Evolutionary conservation across 2,329 filamentous ascomycete species (phyloP), one percentile per base, ranked within the genome.

Genomic region (Apiospora kogelbergensis): DNA sequence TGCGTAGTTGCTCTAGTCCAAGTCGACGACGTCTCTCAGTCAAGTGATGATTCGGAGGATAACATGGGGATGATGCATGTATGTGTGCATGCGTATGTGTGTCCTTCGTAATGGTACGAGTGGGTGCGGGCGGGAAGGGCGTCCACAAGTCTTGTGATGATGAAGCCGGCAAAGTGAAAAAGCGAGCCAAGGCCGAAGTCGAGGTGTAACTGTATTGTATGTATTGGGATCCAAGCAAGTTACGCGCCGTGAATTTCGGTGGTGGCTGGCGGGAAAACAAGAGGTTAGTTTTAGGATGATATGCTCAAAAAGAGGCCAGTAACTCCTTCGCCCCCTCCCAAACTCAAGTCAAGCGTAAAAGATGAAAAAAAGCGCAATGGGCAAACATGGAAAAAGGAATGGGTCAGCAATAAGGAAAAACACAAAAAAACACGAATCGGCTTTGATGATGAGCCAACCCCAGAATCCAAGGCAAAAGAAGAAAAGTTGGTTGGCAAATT

Each of bases 401-500:
- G 53, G 53, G 30, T 60, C 44, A 42, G 63, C 63, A 65, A 30
- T 20, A 45, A 65, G 24, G 40, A 65, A 45, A 42, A 33, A 57
- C 26, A 65, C 17, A 65, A 65, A 65, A 33, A 65, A 45, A 45
- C 41, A 65, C 41, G 30, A 65, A 42, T 37, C 63, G 24, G 63
- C 15, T 60, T 20, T 9, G 53, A 37, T 60, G 53, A 37, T 60
- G 30, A 33, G 37, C 53, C 53, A 60, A 60, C 53, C 53, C 53
- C 53, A 60, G 53, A 37, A 60, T 60, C 53, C 53, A 60, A 13
- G 26, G 41, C 22, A 45, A 26, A 42, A 33, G 41, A 42, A 42
- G 63, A 65, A 65, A 65, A 65, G 63, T 65, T 65, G 63, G 63
- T 65, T 65, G 63, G 63, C 63, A 65, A 65, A 65, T 65, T 65